Evolutionary conservation across 1,284 basidiomycete species (phyloP), one percentile per base, ranked within the genome.

Genomic region (Violaceomyces palustris): DNA sequence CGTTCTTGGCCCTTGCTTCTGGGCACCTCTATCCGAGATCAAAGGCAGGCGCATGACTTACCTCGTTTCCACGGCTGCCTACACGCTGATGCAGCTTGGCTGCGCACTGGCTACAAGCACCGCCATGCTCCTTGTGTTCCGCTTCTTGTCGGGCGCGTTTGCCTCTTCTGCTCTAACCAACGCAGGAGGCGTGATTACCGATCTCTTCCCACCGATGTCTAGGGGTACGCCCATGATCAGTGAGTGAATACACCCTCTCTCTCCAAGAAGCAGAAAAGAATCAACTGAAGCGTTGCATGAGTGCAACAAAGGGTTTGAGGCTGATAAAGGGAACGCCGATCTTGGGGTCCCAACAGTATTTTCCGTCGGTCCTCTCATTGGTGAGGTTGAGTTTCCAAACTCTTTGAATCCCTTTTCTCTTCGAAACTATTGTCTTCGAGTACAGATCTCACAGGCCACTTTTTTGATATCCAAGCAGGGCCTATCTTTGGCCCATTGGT

Each of bases 151-250:
- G 5, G 58, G 58, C 8, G 39, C 43, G 6, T 56, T 48, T 32
- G 53, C 50, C 5, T 53, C 50, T 11, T 53, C 47, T 3, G 54
- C 58, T 7, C 47, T 61, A 10, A 57, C 58, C 9, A 61, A 61
- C 31, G 44, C 45, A 10, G 58, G 47, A 2, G 53, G 54, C 2
- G 50, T 56, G 4, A 40, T 51, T 35, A 52, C 53, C 9, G 58
- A 61, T 26, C 45, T 61, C 11, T 61, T 55, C 15, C 35, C 44
- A 0, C 52, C 53, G 3, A n/a, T 27, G 8, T 21, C 45, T n/a
- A 43, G 50, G 5, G 39, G 48, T 3, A 33, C 17, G 4, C 47
- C 53, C 2, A 54, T 61, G 54, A 50, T 56, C 15, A 34, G 12
- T 56, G 50, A 10, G 36, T 50, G 3, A 29, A n/a, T n/a, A n/a